Evolutionary conservation across 2,329 filamentous ascomycete species (phyloP), one percentile per base, ranked within the genome.

Genomic region (Fusarium virguliforme): DNA sequence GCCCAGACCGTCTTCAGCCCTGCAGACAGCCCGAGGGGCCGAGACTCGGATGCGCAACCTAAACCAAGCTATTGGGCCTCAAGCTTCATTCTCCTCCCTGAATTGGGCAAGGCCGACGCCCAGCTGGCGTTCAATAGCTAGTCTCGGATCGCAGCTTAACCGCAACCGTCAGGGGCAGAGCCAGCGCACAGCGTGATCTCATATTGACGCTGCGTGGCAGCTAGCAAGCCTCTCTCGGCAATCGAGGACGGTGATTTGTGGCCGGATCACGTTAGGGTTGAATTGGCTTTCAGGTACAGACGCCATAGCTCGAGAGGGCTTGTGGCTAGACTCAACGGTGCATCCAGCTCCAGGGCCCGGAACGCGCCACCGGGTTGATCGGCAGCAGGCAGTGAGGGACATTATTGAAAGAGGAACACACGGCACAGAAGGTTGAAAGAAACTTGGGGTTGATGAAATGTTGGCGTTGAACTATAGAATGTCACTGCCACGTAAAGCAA

Each of bases 61-160:
- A 32, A 32, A 50, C 46, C 46, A 50, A 50, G n/a, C 46, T 50
- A 50, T 50, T 50, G 46, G 46, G 46, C 15, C 46, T 30, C 46
- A 50, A 50, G 46, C 26, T 50, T 50, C 46, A 30, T n/a, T 50
- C 9, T 26, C 46, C 46, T 50, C n/a, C 46, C 9, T 50, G n/a
- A 50, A 50, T 32, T 32, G 46, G 30, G 26, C 13, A 50, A 50
- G 30, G 8, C 28, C 3, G 26, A 30, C n/a, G 8, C 26, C 30
- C 46, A 50, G 15, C n/a, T 32, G 26, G 26, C 46, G 46, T 32
- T 50, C 46, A 50, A 50, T 50, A 50, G 26, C 46, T 32, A 50
- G 46, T 18, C 46, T 18, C 46, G 26, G 46, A 50, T 50, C 46
- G 46, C 46, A 50, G 30, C 26, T 30, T 15, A 30, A 13, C 40